A percentile compares a stretch with the other conserved stretches of the same genome.
Conservation (phyloP, 2,329 filamentous ascomycete genomes). For the Ceratocystis alfenasii region DNA sequence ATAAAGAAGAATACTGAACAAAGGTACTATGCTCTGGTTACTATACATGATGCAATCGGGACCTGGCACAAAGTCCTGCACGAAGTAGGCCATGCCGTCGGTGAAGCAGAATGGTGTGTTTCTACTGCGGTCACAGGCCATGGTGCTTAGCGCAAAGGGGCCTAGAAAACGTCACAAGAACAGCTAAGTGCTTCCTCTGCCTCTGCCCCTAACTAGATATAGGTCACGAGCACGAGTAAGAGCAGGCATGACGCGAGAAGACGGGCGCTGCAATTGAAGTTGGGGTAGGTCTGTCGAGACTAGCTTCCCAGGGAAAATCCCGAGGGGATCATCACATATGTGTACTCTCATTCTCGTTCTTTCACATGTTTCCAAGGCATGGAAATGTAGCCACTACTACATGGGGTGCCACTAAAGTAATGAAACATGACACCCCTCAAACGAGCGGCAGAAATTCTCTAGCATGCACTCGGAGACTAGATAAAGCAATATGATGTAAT, state of each 20-base stretch:
- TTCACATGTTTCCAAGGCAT: neutral
- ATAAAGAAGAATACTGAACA: conserved; percentile 6
- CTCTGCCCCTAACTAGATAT: neutral
- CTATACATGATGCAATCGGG: neutral
- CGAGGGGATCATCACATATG: neutral
- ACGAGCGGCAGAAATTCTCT: conserved; percentile 33
- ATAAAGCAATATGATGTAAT: conserved; percentile 16
- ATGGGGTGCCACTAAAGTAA: conserved; percentile 34
- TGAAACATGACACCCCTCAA: conserved; percentile 35
- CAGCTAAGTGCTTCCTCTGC: neutral
- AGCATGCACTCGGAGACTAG: conserved; percentile 26
- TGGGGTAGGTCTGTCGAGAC: neutral
- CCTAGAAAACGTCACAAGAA: neutral
- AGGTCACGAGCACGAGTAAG: neutral
- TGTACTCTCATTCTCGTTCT: neutral
- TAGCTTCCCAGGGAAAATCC: neutral
- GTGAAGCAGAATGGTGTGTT: neutral
- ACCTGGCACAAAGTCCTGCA: neutral
- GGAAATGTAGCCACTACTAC: conserved; percentile 34
- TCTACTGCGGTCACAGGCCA: neutral
- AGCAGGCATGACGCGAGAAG: neutral
- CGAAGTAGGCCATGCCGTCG: neutral
- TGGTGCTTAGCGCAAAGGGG: neutral
- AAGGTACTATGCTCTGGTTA: neutral
- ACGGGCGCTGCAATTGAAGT: neutral